A percentile compares a stretch with the other conserved stretches of the same genome.
Evolutionary conservation across 768 basidiomycete species (phyloP).

Genomic region (Naganishia onofrii): DNA sequence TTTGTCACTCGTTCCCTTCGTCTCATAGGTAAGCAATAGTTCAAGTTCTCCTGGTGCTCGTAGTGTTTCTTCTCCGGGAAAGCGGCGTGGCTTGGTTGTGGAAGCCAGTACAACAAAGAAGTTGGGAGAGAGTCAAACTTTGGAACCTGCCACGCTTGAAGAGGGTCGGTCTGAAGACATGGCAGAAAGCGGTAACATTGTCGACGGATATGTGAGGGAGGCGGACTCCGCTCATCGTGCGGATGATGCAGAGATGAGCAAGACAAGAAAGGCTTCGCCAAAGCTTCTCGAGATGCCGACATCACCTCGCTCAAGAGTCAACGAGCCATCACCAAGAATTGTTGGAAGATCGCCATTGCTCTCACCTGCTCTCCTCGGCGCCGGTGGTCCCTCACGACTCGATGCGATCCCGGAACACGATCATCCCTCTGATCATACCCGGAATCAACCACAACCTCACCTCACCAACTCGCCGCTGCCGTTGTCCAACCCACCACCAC

Average conservation of each 20-base stretch:
- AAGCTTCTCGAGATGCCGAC: neutral
- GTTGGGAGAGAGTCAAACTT: neutral
- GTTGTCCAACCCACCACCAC: conserved; percentile 1
- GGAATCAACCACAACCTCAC: neutral
- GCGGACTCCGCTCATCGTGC: neutral
- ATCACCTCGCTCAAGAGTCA: neutral
- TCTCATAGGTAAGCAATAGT: conserved; percentile 38
- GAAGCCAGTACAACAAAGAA: neutral
- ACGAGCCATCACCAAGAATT: conserved; percentile 6
- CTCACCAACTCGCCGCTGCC: neutral
- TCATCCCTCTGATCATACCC: neutral
- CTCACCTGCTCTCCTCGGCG: conserved; percentile 2
- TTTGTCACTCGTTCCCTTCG: neutral
- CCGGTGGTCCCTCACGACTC: neutral
- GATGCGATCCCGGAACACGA: conserved; percentile 21
- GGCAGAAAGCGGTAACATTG: neutral
- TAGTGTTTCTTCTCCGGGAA: conserved; percentile 28
- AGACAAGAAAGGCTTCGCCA: neutral
- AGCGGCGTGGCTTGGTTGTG: neutral
- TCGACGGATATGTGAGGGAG: neutral
- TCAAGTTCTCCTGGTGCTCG: conserved; percentile 13
- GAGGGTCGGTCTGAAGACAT: neutral
- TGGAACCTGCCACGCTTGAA: neutral
- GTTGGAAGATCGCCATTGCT: conserved; percentile 7
- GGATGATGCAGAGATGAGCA: neutral